Evolutionary conservation across 2,329 filamentous ascomycete species (phyloP).

Genomic region (Colletotrichum destructivum): DNA sequence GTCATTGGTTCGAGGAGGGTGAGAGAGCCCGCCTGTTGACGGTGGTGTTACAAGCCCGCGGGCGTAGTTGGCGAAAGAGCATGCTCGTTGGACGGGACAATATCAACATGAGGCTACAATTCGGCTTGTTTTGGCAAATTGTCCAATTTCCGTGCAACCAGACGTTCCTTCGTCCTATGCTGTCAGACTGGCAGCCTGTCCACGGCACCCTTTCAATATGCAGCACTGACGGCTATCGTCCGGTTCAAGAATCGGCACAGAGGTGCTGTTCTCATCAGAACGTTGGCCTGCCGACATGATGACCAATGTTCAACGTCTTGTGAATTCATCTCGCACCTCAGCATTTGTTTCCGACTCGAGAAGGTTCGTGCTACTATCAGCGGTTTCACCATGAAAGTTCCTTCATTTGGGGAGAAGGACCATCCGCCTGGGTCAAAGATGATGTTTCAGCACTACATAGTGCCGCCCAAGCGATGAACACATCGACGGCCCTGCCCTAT

Average conservation of each 20-base stretch:
- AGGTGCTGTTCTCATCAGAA: conserved; percentile 18
- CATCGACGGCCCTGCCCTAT: conserved; percentile 17
- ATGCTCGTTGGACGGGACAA: background rate
- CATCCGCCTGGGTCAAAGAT: conserved; percentile 21
- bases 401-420: conserved; percentile 9
- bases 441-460: conserved; percentile 25
- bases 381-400: conserved; percentile 19
- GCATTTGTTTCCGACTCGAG: conserved; percentile 2
- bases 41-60: background rate
- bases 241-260: conserved; percentile 2
- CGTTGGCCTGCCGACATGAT: conserved; percentile 20
- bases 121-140: background rate
- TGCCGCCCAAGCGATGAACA: conserved; percentile 32
- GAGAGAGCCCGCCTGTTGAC: background rate
- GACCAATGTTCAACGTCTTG: conserved; percentile 1
- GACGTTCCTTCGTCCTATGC: conserved; percentile 19
- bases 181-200: background rate
- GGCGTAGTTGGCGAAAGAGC: background rate
- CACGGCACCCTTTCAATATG: conserved; percentile 14
- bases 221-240: conserved; percentile 21
- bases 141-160: background rate
- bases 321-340: background rate
- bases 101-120: background rate
- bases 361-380: conserved; percentile 14
- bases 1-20: conserved; percentile 11